Evolutionary conservation across 352 stramenopile species (phyloP), one percentile per base, ranked within the genome.

Genomic region (Phytophthora aleatoria): DNA sequence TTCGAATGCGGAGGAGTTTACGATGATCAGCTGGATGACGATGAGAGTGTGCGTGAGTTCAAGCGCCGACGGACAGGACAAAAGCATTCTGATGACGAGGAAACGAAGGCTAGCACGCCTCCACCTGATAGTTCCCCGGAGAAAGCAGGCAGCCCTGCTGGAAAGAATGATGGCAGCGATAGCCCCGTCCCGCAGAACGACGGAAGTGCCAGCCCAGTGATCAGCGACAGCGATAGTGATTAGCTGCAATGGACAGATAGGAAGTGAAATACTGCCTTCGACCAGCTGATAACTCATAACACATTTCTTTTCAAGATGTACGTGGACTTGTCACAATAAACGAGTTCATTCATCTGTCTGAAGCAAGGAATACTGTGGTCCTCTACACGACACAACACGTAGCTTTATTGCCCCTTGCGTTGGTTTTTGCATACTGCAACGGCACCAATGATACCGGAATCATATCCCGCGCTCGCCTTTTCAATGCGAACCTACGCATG

Each of bases 371-470:
- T 20, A 20, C 16, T 20, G 16, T 20, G 16, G 16, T 20, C 16
- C 16, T 20, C 16, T 24, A 44, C 15, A 36, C 36, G 28, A 51
- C 42, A 59, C 27, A 26, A 51, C 13, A 48, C 41, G 30, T 47
- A 60, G 30, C 36, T 61, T 73, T 28, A 73, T 24, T 41, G 35
- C 4, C 48, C 47, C 13, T 61, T 73, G 65, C 26, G 48, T 44
- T 74, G 51, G 39, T 54, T 63, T 60, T 47, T 71, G 38, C 66
- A 85, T 20, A 72, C 53, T n/a, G 83, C 83, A 7, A 82, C 87
- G 3, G 83, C 85, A 35, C 87, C 87, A 48, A 95, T 89, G 66
- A 95, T 91, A 4, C 87, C 87, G 13, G 85, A 88, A 66, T 93
- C 79, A 64, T 95, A 95, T n/a, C 87, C 87, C 3, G 81, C 85